Base-by-base conservation (phyloP, 1,139 yeast genomes). In the Pichia sp. region DNA sequence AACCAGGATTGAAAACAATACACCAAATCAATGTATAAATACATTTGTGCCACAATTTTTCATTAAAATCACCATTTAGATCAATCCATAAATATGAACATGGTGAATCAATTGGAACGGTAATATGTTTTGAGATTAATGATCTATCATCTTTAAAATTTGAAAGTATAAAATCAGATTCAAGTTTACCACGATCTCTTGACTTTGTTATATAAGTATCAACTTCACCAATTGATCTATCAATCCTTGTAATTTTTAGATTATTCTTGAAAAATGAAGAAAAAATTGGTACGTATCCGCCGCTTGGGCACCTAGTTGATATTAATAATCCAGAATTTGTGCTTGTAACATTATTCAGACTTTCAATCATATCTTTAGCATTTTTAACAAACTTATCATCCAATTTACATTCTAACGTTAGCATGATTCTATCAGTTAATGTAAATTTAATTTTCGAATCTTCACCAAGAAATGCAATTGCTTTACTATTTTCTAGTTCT, bases 71-170 rank as follows among this genome's bases (percentile, higher is more conserved):
- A 1, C 95, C 95, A 44, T 73, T 67, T 36, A 84, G 67, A 59
- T 84, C 87, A 11, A 87, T 72, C 96, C 96, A 89, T 13, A 87
- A 68, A 48, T 79, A 79, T 1, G 86, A 77, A 53, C 89, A 83
- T 1, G 93, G 81, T 31, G 73, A 69, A 0, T 83, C 85, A 3
- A 74, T 65, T 0, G 91, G 86, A 1, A 85, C 77, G 0, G 77
- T 70, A 2, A 61, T 45, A 1, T 54, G 42, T 7, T 56, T 55
- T 11, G 52, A 42, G 53, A 41, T 13, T 39, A 48, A 11, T 29
- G 46, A 29, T 38, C 44, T 14, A 19, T 41, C 52, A 31, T 48
- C 45, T 8, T 43, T 45, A 30, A 51, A 50, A 13, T 58, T 59
- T 1, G 65, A 58, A 16, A 59, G 61, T n/a, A 80, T 69, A 29